Evolutionary conservation across 371 early-diverging fungal genomes (phyloP), one percentile per base, ranked within the genome.

Genomic region (Rhizopus stolonifer): DNA sequence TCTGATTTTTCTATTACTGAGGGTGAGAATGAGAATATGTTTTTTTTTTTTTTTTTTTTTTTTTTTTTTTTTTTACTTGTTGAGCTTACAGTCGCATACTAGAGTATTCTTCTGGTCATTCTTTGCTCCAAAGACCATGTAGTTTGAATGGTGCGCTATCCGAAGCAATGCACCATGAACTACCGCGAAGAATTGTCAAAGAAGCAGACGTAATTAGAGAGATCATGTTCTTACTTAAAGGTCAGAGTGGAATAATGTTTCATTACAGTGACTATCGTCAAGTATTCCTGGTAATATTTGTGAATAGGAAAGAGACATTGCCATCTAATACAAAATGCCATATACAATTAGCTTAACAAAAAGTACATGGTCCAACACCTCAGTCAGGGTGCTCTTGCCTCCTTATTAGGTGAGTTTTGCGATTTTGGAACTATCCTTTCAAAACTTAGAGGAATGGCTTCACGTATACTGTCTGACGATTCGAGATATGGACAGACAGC

Each of bases 151-250:
- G 39, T 26, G 52, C 34, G 15, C 15, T 63, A 1, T 21, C 23
- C 8, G 18, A 39, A n/a, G 1, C 51, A 3, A 18, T 32, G 2
- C 50, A 56, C 32, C 24, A 9, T 15, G 33, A 44, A 18, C 11
- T 14, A 15, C 22, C 11, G 19, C 22, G 45, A 8, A 56, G 49
- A n/a, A 36, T 60, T 15, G 34, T 75, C 9, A 26, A 53, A 7
- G 72, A 72, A 52, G 54, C 55, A 21, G 59, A 65, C 26, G 21
- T 61, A 1, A 54, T 62, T 11, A 57, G 72, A 18, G 76, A 75
- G 32, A 49, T 71, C 2, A 17, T 72, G 9, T 69, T 65, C n/a
- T 23, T 72, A 15, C 32, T 75, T 5, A 57, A 50, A 42, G 76
- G 76, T 0, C 58, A 47, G 7, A 23, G 50, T 32, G 63, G 72